Evolutionary conservation across 495 filamentous ascomycete genomes (phyloP), one percentile per base, ranked within the genome.

Genomic region (Aspergillus baeticus): DNA sequence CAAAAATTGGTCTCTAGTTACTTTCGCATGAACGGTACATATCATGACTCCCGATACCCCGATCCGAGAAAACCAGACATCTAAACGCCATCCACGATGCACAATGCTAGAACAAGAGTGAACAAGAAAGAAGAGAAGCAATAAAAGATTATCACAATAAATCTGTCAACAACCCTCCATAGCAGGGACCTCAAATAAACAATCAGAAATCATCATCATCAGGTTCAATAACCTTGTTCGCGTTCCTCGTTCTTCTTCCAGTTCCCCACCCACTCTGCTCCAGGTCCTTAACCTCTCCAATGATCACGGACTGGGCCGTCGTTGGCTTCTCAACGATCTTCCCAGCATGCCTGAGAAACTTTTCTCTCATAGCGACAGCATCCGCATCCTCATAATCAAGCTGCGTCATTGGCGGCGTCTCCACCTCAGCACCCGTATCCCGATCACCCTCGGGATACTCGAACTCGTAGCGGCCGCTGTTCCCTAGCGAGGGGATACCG

Each of bases 341-440:
- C 6, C 76, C 75, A 5, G 78, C 77, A 51, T 75, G 58, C 2
- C 64, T 61, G 20, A 75, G 68, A 17, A 82, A 75, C 50, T 77
- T 69, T 34, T 77, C 71, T 37, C 78, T 67, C 74, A 78, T 78
- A 15, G 77, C 76, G 13, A 70, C 65, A 7, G 76, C 78, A 31
- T 81, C 78, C 6, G 76, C 68, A 55, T 82, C 78, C 56, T 82
- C 77, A 51, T 81, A 82, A 47, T 76, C 74, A n/a, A 82, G 56
- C 61, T 82, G 79, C 36, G 79, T 82, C 77, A 81, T 75, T 11
- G 67, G 69, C 36, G 70, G 75, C 13, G 64, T 61, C 44, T 75
- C 66, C 10, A 70, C 70, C 22, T 43, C 51, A 20, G 43, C n/a
- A 18, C 52, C 47, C 5, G 62, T 51, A 18, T 60, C 62, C 21